Base-by-base conservation (phyloP, 495 filamentous ascomycete species). In the Letharia lupina region DNA sequence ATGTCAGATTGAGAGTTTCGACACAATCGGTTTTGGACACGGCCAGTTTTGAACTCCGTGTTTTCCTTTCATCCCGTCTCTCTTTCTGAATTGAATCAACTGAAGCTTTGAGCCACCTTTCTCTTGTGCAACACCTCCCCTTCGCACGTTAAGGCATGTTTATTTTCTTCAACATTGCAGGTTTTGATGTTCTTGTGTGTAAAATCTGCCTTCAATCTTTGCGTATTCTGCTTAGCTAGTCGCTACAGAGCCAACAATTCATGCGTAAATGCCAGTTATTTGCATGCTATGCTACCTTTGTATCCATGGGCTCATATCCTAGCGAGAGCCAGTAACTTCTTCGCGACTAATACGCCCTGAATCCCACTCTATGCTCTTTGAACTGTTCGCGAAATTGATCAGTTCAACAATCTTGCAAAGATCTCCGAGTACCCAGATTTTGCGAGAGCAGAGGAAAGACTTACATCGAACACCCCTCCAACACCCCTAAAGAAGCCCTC, bases 391-490 rank as follows among this genome's bases (percentile, higher is more conserved):
- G 48, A 15, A 7, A 31, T 5, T 12, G 8, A 15, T 54, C 23
- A 54, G 48, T 31, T 31, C 11, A 13, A 15, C 4, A 2, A 31
- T 7, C 9, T 13, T 31, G 6, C 20, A 61, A 31, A 4, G 2
- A 10, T n/a, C 5, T 39, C 11, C 9, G 66, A 20, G 33, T 33
- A 62, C 3, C 40, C 35, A 23, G 18, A 8, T 3, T 47, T 39
- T 11, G 28, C 3, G 18, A 31, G 42, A 20, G 35, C 18, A 16
- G 33, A 44, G 37, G 37, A 31, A 7, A 40, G 13, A 70, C 72
- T 66, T 48, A 75, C 69, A 70, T 76, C 74, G 58, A 76, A 76
- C 13, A 74, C 70, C 44, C 71, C 66, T 20, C 71, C 71, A 23
- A 76, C 65, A 13, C 74, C 72, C 61, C 74, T 68, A 42, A 76